Conservation (phyloP, 305 asterid genomes). For the Fraxinus ornus region DNA sequence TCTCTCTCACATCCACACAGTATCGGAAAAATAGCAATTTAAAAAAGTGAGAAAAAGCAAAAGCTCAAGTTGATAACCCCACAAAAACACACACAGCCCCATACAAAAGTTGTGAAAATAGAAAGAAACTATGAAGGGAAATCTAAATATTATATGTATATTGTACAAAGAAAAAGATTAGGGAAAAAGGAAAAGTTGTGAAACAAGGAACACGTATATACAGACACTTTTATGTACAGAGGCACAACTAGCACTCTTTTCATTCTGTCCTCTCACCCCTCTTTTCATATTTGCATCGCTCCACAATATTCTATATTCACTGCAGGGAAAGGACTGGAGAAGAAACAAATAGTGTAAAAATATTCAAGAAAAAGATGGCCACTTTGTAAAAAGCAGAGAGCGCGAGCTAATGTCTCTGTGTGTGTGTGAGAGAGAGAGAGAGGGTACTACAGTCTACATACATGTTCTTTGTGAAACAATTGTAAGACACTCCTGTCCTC, state of each 20-base stretch:
- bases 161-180: background rate
- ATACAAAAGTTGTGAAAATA: background rate
- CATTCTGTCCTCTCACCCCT: constrained; percentile 14
- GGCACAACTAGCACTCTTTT: constrained; percentile 27
- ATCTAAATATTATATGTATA: background rate
- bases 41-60: constrained; percentile 27
- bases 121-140: background rate
- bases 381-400: constrained; percentile 24
- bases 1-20: constrained; percentile 22
- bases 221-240: constrained; percentile 33
- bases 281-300: background rate
- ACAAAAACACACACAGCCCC: constrained; percentile 24
- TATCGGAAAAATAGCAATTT: constrained; percentile 17
- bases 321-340: constrained; percentile 22
- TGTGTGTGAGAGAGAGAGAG: background rate
- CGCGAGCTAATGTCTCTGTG: background rate
- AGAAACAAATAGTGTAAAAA: constrained; percentile 34
- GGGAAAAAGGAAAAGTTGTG: constrained; percentile 9
- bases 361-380: constrained; percentile 38
- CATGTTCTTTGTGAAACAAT: background rate
- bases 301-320: constrained; percentile 6
- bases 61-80: constrained; percentile 23
- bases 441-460: background rate
- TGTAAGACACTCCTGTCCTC: background rate
- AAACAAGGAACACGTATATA: constrained; percentile 24